Evolutionary conservation across 805 yeast species (phyloP), one percentile per base, ranked within the genome.

Genomic region (Wickerhamiella nectarea): DNA sequence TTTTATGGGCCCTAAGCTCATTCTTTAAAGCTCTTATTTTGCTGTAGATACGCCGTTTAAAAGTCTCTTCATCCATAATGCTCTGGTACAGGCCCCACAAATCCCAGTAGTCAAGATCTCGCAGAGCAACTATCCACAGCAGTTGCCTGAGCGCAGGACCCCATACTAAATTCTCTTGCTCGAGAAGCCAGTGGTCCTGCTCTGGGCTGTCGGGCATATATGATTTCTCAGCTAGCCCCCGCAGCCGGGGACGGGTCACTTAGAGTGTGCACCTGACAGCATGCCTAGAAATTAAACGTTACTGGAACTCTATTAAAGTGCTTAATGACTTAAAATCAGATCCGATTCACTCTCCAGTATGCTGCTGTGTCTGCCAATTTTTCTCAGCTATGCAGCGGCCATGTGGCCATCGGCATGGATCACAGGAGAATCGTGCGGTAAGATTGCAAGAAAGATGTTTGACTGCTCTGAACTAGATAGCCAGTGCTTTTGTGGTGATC

Each of bases 401-500:
- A 40, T 48, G 47, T 48, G 51, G 51, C 44, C 44, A 26, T 35
- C 43, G 5, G 17, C 51, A 3, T 39, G 46, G 47, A 39, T 46
- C 21, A 33, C 40, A 1, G 48, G 41, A 14, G 40, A 33, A 20
- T 50, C 54, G 19, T 54, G 58, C 40, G 56, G 51, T 2, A 15
- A 44, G 9, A 47, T 54, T 4, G 51, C 58, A 8, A 48, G 42
- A 24, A 31, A 31, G 10, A 43, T 50, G 9, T 52, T 47, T 31
- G 44, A 45, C 4, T 53, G 56, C 36, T 33, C 35, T 11, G 45
- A 47, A 14, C 48, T 47, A 11, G 63, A 57, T 36, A 37, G 47
- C 38, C 47, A 38, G n/a, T 61, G 65, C 39, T 54, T 56, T 7
- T 62, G 66, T 46, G 38, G 43, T 7, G 49, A 50, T 44, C 19